These are phyloP conservation scores for Eucalyptus caleyi DNA, from an alignment of 345 rosid genomes.

Conservation along the genomic window DNA sequence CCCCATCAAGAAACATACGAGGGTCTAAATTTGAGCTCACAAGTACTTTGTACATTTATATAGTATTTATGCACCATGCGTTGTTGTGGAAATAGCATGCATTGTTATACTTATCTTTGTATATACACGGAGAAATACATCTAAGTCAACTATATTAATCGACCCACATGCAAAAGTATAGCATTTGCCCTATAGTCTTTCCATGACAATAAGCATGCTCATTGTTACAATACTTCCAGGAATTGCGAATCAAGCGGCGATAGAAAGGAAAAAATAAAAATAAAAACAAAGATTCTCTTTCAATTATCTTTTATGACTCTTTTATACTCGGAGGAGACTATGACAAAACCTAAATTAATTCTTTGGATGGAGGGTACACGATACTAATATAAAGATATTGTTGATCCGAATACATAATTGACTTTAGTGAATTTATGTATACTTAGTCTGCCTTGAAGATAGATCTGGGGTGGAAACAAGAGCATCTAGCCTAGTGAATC, in stretches of 20 bases:
- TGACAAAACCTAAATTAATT: not conserved
- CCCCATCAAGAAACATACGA: too few relatives aligned
- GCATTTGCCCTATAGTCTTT: too few relatives aligned
- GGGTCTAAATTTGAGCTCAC: too few relatives aligned
- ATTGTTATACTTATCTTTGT: too few relatives aligned
- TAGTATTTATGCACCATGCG: too few relatives aligned
- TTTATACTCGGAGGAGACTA: not conserved
- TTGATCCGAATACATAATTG: fast-evolving
- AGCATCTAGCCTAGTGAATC: not conserved
- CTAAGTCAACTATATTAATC: too few relatives aligned
- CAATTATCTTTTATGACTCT: not conserved
- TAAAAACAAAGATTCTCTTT: not conserved
- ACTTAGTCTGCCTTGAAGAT: not conserved
- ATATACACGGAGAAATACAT: too few relatives aligned
- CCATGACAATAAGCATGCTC: too few relatives aligned
- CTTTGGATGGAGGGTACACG: not conserved
- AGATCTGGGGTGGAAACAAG: not conserved
- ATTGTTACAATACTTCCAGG: too few relatives aligned
- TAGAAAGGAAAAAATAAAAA: not conserved
- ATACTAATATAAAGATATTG: not conserved
- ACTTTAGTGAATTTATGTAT: not conserved
- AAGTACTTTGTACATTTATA: too few relatives aligned
- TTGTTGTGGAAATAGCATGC: too few relatives aligned
- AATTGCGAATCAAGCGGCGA: not conserved
- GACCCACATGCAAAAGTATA: too few relatives aligned